phyloP scores from a whole-genome alignment of 2,329 filamentous ascomycete species.

The Trichoderma asperellum region DNA sequence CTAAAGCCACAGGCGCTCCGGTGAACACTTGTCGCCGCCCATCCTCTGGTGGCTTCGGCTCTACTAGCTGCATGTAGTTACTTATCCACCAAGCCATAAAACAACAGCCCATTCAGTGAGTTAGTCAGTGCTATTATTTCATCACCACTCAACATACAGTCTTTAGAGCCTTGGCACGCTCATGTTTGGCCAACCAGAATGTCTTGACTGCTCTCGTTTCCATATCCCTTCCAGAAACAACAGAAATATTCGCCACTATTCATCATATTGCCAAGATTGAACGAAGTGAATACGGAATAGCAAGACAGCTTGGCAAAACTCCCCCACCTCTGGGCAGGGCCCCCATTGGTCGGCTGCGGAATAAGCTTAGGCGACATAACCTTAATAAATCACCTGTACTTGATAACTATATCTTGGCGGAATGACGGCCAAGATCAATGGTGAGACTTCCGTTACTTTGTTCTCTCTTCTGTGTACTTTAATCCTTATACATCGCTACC shows the following conservation, averaged over 20 bases:
- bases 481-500: background rate
- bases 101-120: too few relatives aligned
- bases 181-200: background rate
- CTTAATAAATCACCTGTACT: background rate
- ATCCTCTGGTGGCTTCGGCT: background rate
- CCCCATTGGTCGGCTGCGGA: background rate
- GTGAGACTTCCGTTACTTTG: background rate
- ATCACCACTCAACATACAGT: background rate
- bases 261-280: constrained; percentile 1
- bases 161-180: background rate
- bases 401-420: constrained; percentile 11
- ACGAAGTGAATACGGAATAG: background rate
- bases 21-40: background rate
- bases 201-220: background rate
- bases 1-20: background rate
- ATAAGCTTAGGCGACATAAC: constrained; percentile 24
- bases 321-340: background rate
- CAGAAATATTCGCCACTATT: constrained; percentile 6
- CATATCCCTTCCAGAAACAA: constrained; percentile 15
- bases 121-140: background rate
- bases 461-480: background rate
- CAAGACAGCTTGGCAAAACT: background rate
- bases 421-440: constrained; percentile 7
- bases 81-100: background rate
- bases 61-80: background rate